Conservation (phyloP, 768 basidiomycete genomes). For the Auriscalpium orientale region DNA sequence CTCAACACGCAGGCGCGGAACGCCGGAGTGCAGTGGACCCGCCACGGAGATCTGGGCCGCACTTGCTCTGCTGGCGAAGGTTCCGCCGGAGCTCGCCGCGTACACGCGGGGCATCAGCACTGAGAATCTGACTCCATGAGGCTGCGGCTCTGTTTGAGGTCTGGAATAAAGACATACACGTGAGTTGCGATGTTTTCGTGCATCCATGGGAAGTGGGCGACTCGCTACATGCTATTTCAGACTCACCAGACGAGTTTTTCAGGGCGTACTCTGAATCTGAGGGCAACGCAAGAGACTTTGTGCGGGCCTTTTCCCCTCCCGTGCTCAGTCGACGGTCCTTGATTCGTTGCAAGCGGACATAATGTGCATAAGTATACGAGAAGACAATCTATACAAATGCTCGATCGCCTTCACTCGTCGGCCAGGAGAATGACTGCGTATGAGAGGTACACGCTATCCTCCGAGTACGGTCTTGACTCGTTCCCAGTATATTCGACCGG, state of each 20-base stretch:
- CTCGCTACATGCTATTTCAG: slow-evolving; percentile 16
- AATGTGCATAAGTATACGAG: too few species aligned
- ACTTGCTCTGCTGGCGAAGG: slow-evolving; percentile 44
- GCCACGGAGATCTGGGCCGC: slow-evolving; percentile 60
- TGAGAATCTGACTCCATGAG: slow-evolving; percentile 56
- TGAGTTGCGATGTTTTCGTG: slow-evolving; percentile 22
- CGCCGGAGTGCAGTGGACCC: slow-evolving; percentile 12
- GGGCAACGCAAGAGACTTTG: slow-evolving; percentile 77
- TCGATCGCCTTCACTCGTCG: too few species aligned
- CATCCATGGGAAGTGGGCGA: neutral
- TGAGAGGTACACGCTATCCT: slow-evolving; percentile 21
- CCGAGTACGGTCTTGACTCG: slow-evolving; percentile 16
- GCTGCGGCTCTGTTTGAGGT: slow-evolving; percentile 70
- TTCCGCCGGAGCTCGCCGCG: slow-evolving; percentile 37
- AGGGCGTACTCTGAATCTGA: slow-evolving; percentile 66
- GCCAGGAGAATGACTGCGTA: slow-evolving; percentile 16
- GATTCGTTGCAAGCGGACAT: too few species aligned
- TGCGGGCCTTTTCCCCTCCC: slow-evolving; percentile 21
- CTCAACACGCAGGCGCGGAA: too few species aligned
- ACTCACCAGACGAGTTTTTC: slow-evolving; percentile 60
- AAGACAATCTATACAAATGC: too few species aligned
- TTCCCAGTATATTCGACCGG: slow-evolving; percentile 18
- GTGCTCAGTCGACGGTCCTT: too few species aligned
- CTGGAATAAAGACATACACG: slow-evolving; percentile 59
- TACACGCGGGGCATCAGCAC: slow-evolving; percentile 51